These are phyloP conservation scores for Scenedesmus sp. DNA, from an alignment of 163 green algal genomes.

Conservation along the genomic window DNA sequence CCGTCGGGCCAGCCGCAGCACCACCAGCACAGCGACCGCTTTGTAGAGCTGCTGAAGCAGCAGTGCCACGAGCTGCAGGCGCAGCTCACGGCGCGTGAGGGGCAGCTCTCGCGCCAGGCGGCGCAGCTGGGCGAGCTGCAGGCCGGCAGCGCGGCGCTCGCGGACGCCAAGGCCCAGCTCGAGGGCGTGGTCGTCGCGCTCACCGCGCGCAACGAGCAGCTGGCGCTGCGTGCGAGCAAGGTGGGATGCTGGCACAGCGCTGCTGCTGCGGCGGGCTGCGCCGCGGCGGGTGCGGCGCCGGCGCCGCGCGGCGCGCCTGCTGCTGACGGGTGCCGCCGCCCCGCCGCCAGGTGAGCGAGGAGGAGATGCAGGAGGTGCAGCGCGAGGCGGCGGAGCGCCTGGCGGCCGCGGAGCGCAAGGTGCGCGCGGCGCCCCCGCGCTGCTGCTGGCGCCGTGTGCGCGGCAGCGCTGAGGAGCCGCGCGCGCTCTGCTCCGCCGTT, in stretches of 20 bases:
- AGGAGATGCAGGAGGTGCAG: conserved; percentile 38
- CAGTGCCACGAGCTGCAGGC: conserved; percentile 2
- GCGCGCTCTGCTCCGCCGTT: not conserved
- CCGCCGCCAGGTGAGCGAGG: no score
- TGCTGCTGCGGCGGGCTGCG: no score
- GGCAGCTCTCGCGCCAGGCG: conserved; percentile 21
- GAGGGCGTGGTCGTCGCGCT: conserved; percentile 32
- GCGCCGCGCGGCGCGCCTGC: no score
- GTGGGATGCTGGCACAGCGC: no score
- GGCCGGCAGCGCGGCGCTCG: not conserved
- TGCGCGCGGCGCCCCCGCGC: conserved; percentile 30
- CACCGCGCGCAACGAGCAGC: conserved; percentile 76
- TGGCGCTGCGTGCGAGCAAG: conserved; percentile 58
- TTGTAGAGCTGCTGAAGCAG: not conserved
- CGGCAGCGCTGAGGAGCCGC: no score
- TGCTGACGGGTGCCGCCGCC: no score
- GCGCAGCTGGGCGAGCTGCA: conserved; percentile 25
- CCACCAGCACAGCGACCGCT: not conserved
- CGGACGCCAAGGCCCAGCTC: not conserved
- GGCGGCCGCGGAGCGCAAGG: conserved; percentile 81
- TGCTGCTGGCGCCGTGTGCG: not conserved
- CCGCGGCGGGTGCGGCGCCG: no score
- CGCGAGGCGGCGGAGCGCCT: conserved; percentile 78
- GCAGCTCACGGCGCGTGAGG: conserved; percentile 12
- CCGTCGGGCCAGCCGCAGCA: not conserved